These are phyloP conservation scores for Hippophae tibetana DNA, from an alignment of 306 rosid genomes.

Conservation along the genomic window DNA sequence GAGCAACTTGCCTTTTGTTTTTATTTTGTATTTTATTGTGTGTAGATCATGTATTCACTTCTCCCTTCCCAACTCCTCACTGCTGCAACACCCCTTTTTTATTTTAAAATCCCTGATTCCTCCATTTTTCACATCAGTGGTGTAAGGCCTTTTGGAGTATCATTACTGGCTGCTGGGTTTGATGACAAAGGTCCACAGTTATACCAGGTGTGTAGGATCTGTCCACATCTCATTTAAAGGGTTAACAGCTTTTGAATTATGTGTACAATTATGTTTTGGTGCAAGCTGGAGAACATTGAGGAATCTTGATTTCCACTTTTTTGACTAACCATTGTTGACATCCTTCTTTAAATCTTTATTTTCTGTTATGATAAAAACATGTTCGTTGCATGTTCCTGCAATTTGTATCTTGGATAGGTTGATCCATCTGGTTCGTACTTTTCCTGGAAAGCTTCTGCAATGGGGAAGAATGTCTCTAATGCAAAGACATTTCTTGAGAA, in stretches of 20 bases:
- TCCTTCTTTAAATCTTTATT: neutral
- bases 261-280: neutral
- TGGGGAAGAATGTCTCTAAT: constrained; percentile 97
- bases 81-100: neutral
- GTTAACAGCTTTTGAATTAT: neutral
- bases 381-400: neutral
- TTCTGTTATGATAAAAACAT: neutral
- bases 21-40: no score
- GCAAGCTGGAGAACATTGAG: no score
- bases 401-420: constrained; percentile 44
- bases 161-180: constrained; percentile 84
- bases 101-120: constrained; percentile 20
- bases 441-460: constrained; percentile 97
- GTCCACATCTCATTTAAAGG: neutral
- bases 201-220: constrained; percentile 55
- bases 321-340: no score
- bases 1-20: no score
- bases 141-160: constrained; percentile 97
- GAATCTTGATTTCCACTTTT: no score
- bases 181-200: constrained; percentile 89
- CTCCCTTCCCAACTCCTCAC: neutral
- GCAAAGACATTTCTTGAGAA: constrained; percentile 98
- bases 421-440: constrained; percentile 96
- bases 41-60: no score
- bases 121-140: constrained; percentile 41